Percentiles rank a stretch among this genome's conserved stretches.
Conservation (phyloP, 2,329 filamentous ascomycete species). For the Aureobasidium sp. region DNA sequence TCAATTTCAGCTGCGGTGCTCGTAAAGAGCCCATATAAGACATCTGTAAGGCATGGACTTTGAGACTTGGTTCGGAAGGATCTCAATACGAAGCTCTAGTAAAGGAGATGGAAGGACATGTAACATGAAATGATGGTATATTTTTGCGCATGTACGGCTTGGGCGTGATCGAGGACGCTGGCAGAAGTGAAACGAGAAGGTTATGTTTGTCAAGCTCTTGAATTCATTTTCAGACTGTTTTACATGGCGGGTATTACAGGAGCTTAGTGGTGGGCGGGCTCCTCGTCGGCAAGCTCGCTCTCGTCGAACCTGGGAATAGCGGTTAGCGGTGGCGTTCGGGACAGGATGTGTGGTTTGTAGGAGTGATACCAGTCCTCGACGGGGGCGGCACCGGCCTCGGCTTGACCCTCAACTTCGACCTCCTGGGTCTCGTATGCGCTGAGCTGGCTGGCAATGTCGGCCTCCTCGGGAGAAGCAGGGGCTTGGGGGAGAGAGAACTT, state of each 20-base stretch:
- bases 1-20: background rate
- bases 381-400: conserved; percentile 55
- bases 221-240: conserved; percentile 13
- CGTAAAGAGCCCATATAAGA: background rate
- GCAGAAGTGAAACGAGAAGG: background rate
- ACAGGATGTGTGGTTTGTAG: conserved; percentile 33
- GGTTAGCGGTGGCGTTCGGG: background rate
- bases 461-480: conserved; percentile 85
- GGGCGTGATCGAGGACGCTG: too few relatives aligned
- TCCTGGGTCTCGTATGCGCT: conserved; percentile 91
- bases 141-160: background rate
- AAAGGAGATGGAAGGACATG: background rate
- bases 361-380: conserved; percentile 45
- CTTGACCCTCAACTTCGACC: conserved; percentile 88
- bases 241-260: conserved; percentile 29
- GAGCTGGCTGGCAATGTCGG: conserved; percentile 83
- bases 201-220: conserved; percentile 7
- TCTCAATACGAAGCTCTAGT: background rate
- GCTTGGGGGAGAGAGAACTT: conserved; percentile 74
- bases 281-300: conserved; percentile 17
- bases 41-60: background rate
- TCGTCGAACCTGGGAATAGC: conserved; percentile 16
- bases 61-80: background rate
- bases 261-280: conserved; percentile 17
- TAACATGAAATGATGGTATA: background rate